Evolutionary conservation across 495 filamentous ascomycete genomes (phyloP).

Genomic region (Stereocaulon alpinum): DNA sequence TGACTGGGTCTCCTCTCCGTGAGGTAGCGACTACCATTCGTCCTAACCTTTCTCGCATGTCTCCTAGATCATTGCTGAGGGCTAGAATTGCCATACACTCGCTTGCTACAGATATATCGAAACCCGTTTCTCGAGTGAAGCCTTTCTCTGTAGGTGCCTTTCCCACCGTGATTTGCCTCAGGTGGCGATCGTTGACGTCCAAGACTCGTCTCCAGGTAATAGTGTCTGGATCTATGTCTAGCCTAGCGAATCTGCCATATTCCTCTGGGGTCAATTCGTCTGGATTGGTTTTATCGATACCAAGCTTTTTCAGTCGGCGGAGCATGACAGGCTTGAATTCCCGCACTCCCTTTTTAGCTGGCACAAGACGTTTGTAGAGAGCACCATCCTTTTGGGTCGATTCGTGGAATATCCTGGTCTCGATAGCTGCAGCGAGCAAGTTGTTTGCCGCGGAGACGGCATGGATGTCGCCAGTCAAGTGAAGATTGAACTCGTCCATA

Average conservation of each 20-base stretch:
- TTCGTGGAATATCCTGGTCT: conserved; percentile 98
- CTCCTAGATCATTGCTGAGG: conserved; percentile 72
- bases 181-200: conserved; percentile 92
- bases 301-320: conserved; percentile 83
- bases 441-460: conserved; percentile 97
- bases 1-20: conserved; percentile 75
- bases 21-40: conserved; percentile 95
- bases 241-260: conserved; percentile 71
- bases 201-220: conserved; percentile 96
- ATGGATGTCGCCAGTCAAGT: conserved; percentile 95
- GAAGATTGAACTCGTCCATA: conserved; percentile 99
- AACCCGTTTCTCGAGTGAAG: conserved; percentile 71
- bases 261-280: conserved; percentile 85
- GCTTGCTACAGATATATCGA: conserved; percentile 94
- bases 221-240: conserved; percentile 93
- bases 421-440: conserved; percentile 93
- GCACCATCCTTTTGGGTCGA: conserved; percentile 83
- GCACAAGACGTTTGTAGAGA: conserved; percentile 82
- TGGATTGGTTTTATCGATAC: conserved; percentile 89
- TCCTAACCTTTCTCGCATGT: conserved; percentile 90
- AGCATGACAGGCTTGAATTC: conserved; percentile 84
- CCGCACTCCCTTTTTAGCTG: conserved; percentile 78
- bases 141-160: conserved; percentile 86
- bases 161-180: conserved; percentile 79
- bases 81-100: conserved; percentile 98